Percentiles rank a stretch among this genome's conserved stretches.
These are phyloP conservation scores for Eucalyptus decipiens DNA, from an alignment of 345 rosid genomes.

Conservation along the genomic window DNA sequence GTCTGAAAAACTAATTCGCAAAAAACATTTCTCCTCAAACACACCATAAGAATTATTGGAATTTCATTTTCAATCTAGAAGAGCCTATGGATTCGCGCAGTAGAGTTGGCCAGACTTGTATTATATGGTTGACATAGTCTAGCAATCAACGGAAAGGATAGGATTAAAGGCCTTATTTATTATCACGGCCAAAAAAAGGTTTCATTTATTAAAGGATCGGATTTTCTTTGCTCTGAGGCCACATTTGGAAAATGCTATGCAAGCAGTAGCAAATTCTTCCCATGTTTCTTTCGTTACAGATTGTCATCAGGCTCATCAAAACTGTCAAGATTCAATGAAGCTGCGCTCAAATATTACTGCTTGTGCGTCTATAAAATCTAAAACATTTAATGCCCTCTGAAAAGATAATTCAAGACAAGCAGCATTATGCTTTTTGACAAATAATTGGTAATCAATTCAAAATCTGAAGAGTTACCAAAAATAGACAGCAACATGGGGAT, in stretches of 20 bases:
- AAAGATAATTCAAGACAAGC: not conserved
- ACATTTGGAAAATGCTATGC: not conserved
- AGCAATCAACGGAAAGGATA: not conserved
- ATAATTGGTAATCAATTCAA: not conserved
- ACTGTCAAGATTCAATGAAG: not conserved
- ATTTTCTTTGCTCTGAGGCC: not conserved
- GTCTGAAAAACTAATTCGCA: not conserved
- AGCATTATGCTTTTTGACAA: not conserved
- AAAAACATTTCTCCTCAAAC: not conserved
- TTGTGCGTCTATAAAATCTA: not conserved
- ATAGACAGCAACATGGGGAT: not conserved
- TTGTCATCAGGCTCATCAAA: not conserved
- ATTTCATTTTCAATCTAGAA: not conserved
- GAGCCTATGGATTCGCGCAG: not conserved
- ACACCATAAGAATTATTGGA: not conserved
- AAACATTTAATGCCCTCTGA: not conserved
- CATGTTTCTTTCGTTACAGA: not conserved
- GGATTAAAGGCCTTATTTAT: not conserved
- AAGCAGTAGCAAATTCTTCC: not conserved
- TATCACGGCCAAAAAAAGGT: not conserved
- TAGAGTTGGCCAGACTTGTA: not conserved
- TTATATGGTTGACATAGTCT: not conserved
- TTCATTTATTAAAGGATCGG: not conserved
- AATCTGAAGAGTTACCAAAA: not conserved
- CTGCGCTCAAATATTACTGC: not conserved